A percentile compares a stretch with the other conserved stretches of the same genome.
Evolutionary conservation across 768 basidiomycete genomes (phyloP).

Genomic region (Panaeolus cyanescens): DNA sequence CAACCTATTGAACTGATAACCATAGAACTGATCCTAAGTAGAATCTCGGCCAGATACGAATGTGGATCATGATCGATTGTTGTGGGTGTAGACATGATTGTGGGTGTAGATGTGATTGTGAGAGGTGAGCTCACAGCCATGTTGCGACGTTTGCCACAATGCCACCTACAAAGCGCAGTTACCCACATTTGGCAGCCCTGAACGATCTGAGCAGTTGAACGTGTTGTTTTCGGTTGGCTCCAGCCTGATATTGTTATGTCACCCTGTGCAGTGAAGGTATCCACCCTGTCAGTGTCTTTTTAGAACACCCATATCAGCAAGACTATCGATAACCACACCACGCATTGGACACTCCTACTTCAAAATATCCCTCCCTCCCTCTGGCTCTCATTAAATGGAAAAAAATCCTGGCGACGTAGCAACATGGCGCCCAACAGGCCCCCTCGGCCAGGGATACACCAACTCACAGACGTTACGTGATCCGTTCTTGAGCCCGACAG

Average conservation of each 20-base stretch:
- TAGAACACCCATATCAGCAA: too few relatives aligned
- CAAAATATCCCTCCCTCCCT: neutral
- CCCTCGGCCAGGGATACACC: neutral
- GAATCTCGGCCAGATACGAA: too few relatives aligned
- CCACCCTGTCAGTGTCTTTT: too few relatives aligned
- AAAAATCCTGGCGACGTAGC: neutral
- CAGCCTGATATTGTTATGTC: neutral
- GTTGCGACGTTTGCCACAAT: neutral
- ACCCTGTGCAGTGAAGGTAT: neutral
- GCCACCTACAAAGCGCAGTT: too few relatives aligned
- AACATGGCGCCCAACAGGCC: neutral
- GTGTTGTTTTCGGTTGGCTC: too few relatives aligned
- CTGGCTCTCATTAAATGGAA: neutral
- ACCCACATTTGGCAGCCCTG: neutral
- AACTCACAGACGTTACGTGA: neutral
- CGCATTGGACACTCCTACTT: too few relatives aligned
- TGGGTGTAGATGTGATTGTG: neutral
- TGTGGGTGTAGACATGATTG: too few relatives aligned
- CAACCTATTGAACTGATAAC: too few relatives aligned
- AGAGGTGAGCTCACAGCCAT: neutral
- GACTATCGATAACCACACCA: too few relatives aligned
- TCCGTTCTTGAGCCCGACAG: neutral
- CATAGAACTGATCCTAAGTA: too few relatives aligned
- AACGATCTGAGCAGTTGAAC: neutral
- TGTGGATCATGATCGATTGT: too few relatives aligned